Evolutionary conservation across 441 rosid species (phyloP).

Genomic region (Pelargonium cotyledonis): DNA sequence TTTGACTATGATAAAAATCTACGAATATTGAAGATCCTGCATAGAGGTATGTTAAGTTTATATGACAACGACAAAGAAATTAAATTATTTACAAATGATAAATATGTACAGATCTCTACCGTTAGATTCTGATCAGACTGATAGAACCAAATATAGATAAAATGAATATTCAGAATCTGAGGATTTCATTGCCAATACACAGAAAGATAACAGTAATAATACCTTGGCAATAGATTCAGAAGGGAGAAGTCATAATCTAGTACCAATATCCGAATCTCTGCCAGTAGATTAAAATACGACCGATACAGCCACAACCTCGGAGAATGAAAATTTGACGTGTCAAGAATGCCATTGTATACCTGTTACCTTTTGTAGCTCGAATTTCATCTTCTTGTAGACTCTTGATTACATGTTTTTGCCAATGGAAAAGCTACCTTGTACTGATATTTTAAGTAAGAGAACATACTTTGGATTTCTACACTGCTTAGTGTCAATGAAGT

Average conservation of each 20-base stretch:
- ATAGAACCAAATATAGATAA: not conserved
- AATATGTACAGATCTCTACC: too few species aligned
- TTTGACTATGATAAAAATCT: not conserved
- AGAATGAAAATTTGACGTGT: not conserved
- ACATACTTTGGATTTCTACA: too few species aligned
- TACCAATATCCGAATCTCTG: not conserved
- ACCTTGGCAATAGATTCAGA: not conserved
- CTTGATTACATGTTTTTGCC: too few species aligned
- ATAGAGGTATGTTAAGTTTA: not conserved
- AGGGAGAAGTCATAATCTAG: not conserved
- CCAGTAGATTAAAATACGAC: not conserved
- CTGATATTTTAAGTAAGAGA: too few species aligned
- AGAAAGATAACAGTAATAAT: not conserved
- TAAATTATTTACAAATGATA: too few species aligned
- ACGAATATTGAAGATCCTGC: not conserved
- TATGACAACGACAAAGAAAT: too few species aligned
- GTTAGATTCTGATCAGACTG: too few species aligned
- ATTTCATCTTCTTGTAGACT: too few species aligned
- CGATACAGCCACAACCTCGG: not conserved
- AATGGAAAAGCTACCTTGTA: too few species aligned
- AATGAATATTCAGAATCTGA: not conserved
- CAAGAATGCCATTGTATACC: not conserved
- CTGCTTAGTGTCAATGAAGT: too few species aligned
- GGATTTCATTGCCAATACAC: not conserved
- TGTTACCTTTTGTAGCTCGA: not conserved